Conservation (phyloP, 2,329 filamentous ascomycete genomes). For the Aquanectria penicillioides region DNA sequence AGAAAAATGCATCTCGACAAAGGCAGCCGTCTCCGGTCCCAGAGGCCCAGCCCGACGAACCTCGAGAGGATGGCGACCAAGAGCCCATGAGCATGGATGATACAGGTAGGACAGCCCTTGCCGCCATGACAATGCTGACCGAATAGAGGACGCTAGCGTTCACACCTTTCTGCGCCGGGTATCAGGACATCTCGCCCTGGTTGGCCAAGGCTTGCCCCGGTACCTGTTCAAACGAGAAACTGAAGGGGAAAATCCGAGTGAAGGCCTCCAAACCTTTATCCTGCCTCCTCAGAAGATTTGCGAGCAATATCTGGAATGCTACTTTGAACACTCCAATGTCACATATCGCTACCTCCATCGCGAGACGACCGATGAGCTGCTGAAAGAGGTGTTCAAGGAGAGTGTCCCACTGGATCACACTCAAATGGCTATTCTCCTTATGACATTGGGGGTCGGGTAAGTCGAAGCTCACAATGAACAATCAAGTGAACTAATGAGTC, state of each 20-base stretch:
- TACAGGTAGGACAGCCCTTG: not conserved
- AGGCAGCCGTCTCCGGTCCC: no score
- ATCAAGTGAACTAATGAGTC: no score
- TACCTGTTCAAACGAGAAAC: conserved; percentile 2
- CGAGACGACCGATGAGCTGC: not conserved
- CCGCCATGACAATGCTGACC: no score
- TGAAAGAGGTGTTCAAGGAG: not conserved
- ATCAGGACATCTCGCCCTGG: not conserved
- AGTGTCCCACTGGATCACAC: not conserved
- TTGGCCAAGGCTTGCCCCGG: not conserved
- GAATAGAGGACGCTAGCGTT: conserved; percentile 1
- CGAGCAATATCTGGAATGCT: not conserved
- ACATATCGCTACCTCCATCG: not conserved
- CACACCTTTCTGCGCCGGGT: conserved; percentile 5
- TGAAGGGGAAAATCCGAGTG: not conserved
- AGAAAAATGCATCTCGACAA: no score
- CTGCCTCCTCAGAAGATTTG: not conserved
- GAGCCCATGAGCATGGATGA: no score
- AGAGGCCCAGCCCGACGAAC: no score
- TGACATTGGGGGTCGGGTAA: not conserved
- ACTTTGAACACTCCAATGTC: not conserved
- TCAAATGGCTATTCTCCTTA: not conserved
- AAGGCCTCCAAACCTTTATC: not conserved
- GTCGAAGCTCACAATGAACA: no score
- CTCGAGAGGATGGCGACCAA: no score